Conservation (phyloP, 2,329 filamentous ascomycete species). For the Fusarium sp. region DNA sequence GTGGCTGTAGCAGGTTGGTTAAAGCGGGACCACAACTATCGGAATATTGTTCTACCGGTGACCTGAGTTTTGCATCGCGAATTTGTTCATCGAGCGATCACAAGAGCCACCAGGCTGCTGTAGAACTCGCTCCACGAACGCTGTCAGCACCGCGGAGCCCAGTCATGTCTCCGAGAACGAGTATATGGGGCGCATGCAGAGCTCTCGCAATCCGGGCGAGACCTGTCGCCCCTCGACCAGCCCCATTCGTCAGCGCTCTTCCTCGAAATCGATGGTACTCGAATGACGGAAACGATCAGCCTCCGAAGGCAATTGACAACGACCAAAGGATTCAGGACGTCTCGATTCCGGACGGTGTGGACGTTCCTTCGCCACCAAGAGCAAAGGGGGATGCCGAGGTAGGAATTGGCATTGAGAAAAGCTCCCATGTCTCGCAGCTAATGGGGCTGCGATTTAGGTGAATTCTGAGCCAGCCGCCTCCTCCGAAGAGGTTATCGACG, state of each 20-base stretch:
- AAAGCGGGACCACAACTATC: slow-evolving; percentile 25
- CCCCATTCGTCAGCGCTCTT: slow-evolving; percentile 39
- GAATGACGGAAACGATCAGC: slow-evolving; percentile 47
- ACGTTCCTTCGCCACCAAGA: slow-evolving; percentile 2
- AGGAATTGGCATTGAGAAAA: slow-evolving; percentile 34
- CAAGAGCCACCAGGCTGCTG: slow-evolving; percentile 41
- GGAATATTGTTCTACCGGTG: slow-evolving; percentile 40
- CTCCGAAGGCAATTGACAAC: slow-evolving; percentile 40
- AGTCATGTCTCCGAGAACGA: slow-evolving; percentile 50
- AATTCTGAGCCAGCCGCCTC: slow-evolving; percentile 4
- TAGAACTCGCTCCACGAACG: slow-evolving; percentile 42
- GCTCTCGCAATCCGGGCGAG: slow-evolving; percentile 48
- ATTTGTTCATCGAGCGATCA: slow-evolving; percentile 37
- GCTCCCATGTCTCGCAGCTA: slow-evolving; percentile 24
- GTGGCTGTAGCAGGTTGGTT: slow-evolving; percentile 10
- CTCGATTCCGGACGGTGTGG: not conserved
- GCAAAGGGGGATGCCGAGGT: slow-evolving; percentile 34
- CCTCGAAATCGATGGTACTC: slow-evolving; percentile 47
- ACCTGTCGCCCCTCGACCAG: slow-evolving; percentile 41
- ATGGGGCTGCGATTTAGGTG: slow-evolving; percentile 30
- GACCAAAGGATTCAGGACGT: slow-evolving; percentile 20
- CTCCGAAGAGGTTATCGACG: slow-evolving; percentile 46
- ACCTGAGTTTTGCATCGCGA: slow-evolving; percentile 45
- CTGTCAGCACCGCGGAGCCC: slow-evolving; percentile 46
- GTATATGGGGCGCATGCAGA: slow-evolving; percentile 51